Percentiles rank a stretch among this genome's conserved stretches.
Conservation (phyloP, 345 rosid species). For the Eucalyptus cladocalyx region DNA sequence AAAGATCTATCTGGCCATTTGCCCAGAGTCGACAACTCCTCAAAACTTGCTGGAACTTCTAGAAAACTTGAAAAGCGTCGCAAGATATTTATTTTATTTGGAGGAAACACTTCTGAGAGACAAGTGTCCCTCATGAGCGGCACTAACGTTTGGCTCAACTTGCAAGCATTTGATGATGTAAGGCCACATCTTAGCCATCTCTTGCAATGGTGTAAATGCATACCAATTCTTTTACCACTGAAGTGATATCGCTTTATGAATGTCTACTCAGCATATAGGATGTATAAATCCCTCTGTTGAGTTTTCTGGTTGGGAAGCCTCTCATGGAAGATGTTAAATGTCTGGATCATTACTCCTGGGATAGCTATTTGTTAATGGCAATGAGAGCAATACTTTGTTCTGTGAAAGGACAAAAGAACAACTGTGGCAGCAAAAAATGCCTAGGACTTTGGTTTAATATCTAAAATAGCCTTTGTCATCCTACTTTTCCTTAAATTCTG, state of each 20-base stretch:
- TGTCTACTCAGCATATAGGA: neutral
- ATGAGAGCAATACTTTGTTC: neutral
- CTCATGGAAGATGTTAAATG: neutral
- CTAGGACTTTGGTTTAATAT: neutral
- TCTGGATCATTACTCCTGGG: neutral
- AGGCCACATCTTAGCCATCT: conserved; percentile 5
- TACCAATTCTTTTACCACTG: neutral
- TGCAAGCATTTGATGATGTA: conserved; percentile 77
- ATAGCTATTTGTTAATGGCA: neutral
- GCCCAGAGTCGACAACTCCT: conserved; percentile 12
- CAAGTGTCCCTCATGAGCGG: conserved; percentile 98
- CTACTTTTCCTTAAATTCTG: neutral
- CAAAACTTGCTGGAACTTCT: conserved; percentile 5
- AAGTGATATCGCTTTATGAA: neutral
- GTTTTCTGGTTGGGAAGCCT: neutral
- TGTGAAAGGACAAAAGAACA: neutral
- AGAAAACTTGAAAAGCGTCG: conserved; percentile 11
- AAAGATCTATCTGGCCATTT: conserved; percentile 21
- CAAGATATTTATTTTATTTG: conserved; percentile 76
- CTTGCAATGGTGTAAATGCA: neutral
- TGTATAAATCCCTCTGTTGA: neutral
- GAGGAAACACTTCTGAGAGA: conserved; percentile 93
- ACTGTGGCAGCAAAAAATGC: neutral
- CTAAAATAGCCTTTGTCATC: neutral
- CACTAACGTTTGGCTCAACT: conserved; percentile 89